Base-by-base conservation (phyloP, 768 basidiomycete species). In the Tricholoma bakamatsutake region DNA sequence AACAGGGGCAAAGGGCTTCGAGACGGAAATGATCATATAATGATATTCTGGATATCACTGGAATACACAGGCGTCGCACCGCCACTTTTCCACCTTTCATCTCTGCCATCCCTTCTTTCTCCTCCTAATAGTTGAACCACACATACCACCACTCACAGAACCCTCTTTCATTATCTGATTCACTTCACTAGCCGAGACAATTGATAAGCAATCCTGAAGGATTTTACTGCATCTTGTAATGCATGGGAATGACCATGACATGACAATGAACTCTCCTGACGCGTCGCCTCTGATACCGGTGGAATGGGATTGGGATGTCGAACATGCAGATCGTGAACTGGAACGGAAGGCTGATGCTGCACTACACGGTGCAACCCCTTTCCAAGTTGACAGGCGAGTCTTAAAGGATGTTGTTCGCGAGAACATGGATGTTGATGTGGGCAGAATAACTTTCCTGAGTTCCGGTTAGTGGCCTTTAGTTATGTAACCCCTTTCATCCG, bases 341-440 rank as follows among this genome's bases (percentile, higher is more conserved):
- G 89, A 91, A 68, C 77, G 79, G 2, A 79, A 77, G 61, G 81
- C 80, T 2, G 88, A 90, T 59, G 78, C 79, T 12, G 79, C 78
- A 3, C 61, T 83, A 17, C 86, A 89, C 61, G 80, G 79, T 33
- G 73, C 78, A 9, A 78, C 76, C 5, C 87, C 87, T 21, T 90
- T 93, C 62, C 82, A 82, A 53, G 84, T 93, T 24, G 91, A 93
- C 69, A 72, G 90, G 54, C 77, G 78, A 53, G 75, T 90, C 18
- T 73, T 93, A 58, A 87, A 83, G 68, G 88, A 90, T 60, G 83
- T 93, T 42, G 84, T 93, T 7, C 76, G 82, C 47, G 87, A 90
- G 64, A 85, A 83, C 61, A 80, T 85, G 71, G 77, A 72, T 18
- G 69, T 76, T 12, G 81, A 85, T 21, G 88, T 91, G 13, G 87